Conservation (phyloP, 768 basidiomycete species). For the Mycena latifolia region DNA sequence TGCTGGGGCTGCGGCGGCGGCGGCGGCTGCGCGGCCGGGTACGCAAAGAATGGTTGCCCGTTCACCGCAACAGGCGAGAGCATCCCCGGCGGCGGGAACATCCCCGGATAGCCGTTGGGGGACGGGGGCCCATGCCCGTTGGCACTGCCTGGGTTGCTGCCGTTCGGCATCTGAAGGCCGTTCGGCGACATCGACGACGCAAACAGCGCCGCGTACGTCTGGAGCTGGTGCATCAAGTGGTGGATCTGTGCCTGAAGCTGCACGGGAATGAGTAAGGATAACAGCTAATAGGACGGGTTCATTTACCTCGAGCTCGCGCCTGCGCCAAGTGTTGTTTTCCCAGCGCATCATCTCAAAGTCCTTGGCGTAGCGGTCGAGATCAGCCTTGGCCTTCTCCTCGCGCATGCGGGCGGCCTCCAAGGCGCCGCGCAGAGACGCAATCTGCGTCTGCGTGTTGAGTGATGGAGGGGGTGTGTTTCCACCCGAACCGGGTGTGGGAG, state of each 20-base stretch:
- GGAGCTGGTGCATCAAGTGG: constrained; percentile 66
- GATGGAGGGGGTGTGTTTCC: constrained; percentile 45
- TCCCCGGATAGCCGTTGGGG: constrained; percentile 34
- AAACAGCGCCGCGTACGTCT: constrained; percentile 57
- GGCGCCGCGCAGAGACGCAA: constrained; percentile 67
- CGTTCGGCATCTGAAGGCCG: constrained; percentile 44
- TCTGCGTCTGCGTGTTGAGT: constrained; percentile 61
- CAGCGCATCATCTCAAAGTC: constrained; percentile 65
- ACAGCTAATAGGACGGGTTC: constrained; percentile 7
- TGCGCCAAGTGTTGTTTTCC: constrained; percentile 59
- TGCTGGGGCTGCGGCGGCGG: constrained; percentile 33
- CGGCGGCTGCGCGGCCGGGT: constrained; percentile 26
- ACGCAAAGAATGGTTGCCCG: constrained; percentile 35
- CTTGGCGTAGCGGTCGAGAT: constrained; percentile 53
- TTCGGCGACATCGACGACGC: constrained; percentile 39
- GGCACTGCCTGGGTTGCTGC: constrained; percentile 36
- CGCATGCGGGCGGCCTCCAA: constrained; percentile 68
- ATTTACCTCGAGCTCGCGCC: constrained; percentile 66
- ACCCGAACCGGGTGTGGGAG: constrained; percentile 31
- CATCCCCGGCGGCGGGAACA: constrained; percentile 35
- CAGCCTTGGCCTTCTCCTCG: constrained; percentile 63
- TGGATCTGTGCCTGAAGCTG: constrained; percentile 70
- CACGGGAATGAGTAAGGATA: constrained; percentile 3
- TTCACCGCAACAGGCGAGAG: constrained; percentile 37
- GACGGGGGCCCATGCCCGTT: constrained; percentile 33